Percentiles rank a stretch among this genome's conserved stretches.
Conservation (phyloP, 441 rosid genomes). For the Capsella rubella region DNA sequence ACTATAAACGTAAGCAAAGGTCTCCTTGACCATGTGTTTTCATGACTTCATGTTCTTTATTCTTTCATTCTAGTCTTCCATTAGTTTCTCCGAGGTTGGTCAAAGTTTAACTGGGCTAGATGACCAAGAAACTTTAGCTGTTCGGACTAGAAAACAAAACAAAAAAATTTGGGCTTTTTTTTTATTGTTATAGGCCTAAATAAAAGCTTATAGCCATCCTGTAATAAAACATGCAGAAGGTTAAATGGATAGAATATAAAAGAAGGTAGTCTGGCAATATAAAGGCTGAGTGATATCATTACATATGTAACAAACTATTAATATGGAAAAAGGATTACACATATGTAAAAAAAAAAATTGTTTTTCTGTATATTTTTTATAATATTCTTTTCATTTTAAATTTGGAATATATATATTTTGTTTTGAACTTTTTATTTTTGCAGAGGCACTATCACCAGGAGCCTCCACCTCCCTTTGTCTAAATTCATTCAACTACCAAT, state of each 20-base stretch:
- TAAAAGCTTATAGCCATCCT: not conserved
- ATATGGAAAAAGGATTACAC: too few relatives aligned
- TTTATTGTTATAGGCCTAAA: not conserved
- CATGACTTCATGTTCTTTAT: slow-evolving; percentile 33
- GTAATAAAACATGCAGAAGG: not conserved
- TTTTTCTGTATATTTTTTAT: not conserved
- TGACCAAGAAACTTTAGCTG: not conserved
- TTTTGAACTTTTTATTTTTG: not conserved
- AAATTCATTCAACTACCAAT: slow-evolving; percentile 31
- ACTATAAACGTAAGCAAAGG: slow-evolving; percentile 19
- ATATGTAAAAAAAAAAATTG: not conserved
- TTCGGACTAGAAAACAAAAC: not conserved
- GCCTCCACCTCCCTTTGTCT: slow-evolving; percentile 39
- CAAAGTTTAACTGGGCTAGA: slow-evolving; percentile 8
- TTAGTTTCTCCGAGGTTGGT: not conserved
- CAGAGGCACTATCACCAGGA: slow-evolving; percentile 46
- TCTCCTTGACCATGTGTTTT: slow-evolving; percentile 20
- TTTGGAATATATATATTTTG: not conserved
- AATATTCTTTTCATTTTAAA: not conserved
- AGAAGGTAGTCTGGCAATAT: not conserved
- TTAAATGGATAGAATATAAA: too few relatives aligned
- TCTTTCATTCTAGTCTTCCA: slow-evolving; percentile 14
- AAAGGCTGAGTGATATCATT: not conserved
- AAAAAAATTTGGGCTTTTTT: not conserved
- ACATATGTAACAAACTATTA: too few relatives aligned